Percentiles rank a stretch among this genome's conserved stretches.
Conservation (phyloP, 495 filamentous ascomycete genomes). For the Parathielavia hyrcaniae region DNA sequence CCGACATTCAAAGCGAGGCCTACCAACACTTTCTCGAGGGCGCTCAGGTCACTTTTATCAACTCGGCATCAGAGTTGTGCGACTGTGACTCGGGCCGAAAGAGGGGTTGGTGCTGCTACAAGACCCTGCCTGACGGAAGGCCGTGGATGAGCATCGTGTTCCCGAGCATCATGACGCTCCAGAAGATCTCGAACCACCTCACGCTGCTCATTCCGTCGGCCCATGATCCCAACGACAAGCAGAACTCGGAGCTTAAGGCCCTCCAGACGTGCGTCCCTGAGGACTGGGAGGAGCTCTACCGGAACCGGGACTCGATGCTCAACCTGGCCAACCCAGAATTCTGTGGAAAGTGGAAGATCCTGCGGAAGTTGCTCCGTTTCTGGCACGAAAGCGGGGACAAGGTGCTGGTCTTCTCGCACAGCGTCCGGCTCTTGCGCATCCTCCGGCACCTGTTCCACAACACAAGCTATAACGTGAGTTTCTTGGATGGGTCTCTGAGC, state of each 20-base stretch:
- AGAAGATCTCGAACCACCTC: constrained; percentile 88
- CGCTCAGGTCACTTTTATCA: constrained; percentile 64
- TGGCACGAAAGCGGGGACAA: constrained; percentile 91
- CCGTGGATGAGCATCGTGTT: constrained; percentile 79
- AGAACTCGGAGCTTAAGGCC: constrained; percentile 69
- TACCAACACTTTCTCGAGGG: constrained; percentile 77
- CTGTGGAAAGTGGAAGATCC: constrained; percentile 94
- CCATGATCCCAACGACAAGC: constrained; percentile 64
- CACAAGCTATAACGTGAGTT: constrained; percentile 87
- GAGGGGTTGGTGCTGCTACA: constrained; percentile 76
- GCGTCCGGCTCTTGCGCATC: constrained; percentile 78
- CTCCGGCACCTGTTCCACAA: constrained; percentile 79
- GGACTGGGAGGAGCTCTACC: constrained; percentile 69
- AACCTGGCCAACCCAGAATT: constrained; percentile 86
- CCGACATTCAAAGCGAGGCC: constrained; percentile 71
- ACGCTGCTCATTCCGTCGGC: constrained; percentile 77
- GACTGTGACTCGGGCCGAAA: constrained; percentile 64
- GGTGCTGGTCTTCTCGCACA: constrained; percentile 87
- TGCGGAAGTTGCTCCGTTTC: constrained; percentile 78
- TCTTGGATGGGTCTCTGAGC: constrained; percentile 81
- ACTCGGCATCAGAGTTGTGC: constrained; percentile 58
- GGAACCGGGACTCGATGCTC: constrained; percentile 67
- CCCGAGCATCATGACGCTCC: constrained; percentile 71
- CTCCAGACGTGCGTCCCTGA: constrained; percentile 70
- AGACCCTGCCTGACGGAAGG: constrained; percentile 49